phyloP scores from a whole-genome alignment of 805 yeast species.

The Pichia rugopelliculosa region DNA sequence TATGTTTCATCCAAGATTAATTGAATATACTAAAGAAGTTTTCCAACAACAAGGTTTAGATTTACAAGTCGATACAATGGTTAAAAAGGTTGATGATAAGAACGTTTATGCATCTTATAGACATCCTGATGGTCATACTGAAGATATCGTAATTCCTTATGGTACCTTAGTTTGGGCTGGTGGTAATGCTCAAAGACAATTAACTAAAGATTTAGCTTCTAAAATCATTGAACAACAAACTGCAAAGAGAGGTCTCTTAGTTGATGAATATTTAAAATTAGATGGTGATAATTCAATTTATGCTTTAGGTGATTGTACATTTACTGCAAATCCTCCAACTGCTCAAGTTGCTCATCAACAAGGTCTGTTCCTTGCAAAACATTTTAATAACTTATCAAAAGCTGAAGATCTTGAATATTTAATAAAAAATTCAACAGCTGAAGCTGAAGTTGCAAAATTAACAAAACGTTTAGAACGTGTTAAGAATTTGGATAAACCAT shows the following conservation, averaged over 20 bases:
- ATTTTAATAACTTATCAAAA: conserved; percentile 57
- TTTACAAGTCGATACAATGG: conserved; percentile 79
- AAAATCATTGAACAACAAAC: conserved; percentile 70
- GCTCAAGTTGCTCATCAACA: conserved; percentile 97
- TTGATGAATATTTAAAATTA: conserved; percentile 74
- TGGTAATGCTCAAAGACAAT: conserved; percentile 84
- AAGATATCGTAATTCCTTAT: conserved; percentile 60
- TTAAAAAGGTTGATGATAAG: conserved; percentile 71
- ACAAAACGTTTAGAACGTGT: conserved; percentile 31
- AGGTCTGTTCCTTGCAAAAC: conserved; percentile 71
- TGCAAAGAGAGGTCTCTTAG: conserved; percentile 84
- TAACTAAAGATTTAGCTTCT: conserved; percentile 58
- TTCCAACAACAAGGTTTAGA: conserved; percentile 62
- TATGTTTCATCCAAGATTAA: conserved; percentile 61
- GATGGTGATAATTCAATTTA: conserved; percentile 76
- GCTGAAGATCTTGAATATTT: conserved; percentile 49
- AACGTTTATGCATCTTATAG: conserved; percentile 65
- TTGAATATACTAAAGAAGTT: conserved; percentile 73
- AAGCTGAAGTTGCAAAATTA: conserved; percentile 33
- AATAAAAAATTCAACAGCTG: conserved; percentile 32
- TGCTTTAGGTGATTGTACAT: conserved; percentile 93
- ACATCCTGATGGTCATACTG: conserved; percentile 57
- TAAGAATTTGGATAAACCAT: conserved; percentile 44
- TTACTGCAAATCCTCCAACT: conserved; percentile 87
- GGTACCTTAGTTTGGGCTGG: conserved; percentile 97